Evolutionary conservation across 495 filamentous ascomycete species (phyloP), one percentile per base, ranked within the genome.

Genomic region (Annulohypoxylon nitens): DNA sequence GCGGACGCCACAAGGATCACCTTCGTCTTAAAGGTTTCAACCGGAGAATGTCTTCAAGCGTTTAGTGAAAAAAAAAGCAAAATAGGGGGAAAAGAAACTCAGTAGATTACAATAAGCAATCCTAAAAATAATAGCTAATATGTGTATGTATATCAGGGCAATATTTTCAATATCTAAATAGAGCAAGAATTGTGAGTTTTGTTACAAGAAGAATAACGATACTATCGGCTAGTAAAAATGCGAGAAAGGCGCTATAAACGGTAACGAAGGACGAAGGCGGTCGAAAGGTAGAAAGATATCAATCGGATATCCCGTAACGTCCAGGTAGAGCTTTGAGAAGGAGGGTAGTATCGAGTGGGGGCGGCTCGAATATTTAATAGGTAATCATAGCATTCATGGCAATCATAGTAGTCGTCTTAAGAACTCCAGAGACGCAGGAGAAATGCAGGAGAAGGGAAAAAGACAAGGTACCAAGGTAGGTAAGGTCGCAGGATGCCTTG

Each of bases 321-420:
- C 4, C 30, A 48, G 63, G 33, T 55, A 63, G 50, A 39, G 33
- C 51, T 36, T 16, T 37, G 23, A 20, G 33, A 43, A 47, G 61
- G 63, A 48, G 53, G 62, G 63, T 39, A 47, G 57, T 57, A 58
- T 58, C 36, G 57, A 36, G 63, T 67, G 59, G 69, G 63, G 63
- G 58, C 41, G 36, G 33, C 48, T 72, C 41, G 54, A 67, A 18
- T 67, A 67, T 67, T 55, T 67, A 71, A 50, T 67, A 61, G 48
- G 55, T 54, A 47, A 48, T 53, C 26, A 58, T 50, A 37, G 2
- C 36, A n/a, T 20, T 16, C 9, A 30, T 7, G 9, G 25, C 23
- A 41, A 60, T 58, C 43, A 67, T 18, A 37, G 20, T 4, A 63
- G 59, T 34, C 43, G 45, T 59, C 20, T 58, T 33, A 30, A 48